A percentile compares a stretch with the other conserved stretches of the same genome.
Evolutionary conservation across 805 yeast species (phyloP).

Genomic region (Metschnikowia lachancei): DNA sequence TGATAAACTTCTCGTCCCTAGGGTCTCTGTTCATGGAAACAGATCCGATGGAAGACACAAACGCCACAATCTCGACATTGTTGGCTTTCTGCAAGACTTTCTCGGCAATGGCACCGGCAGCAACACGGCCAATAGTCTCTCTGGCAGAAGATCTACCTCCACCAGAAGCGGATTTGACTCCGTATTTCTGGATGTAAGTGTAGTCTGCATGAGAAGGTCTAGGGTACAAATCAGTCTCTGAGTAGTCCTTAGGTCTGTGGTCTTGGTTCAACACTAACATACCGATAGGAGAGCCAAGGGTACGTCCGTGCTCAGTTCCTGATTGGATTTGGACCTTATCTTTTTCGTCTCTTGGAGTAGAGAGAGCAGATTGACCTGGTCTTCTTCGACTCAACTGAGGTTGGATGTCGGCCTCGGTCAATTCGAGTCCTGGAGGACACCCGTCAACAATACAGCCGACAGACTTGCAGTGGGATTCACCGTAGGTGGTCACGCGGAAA

Average conservation of each 20-base stretch:
- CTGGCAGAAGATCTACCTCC: constrained; percentile 98
- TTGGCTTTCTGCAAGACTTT: constrained; percentile 74
- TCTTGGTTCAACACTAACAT: constrained; percentile 92
- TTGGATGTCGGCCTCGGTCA: constrained; percentile 85
- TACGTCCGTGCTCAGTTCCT: constrained; percentile 87
- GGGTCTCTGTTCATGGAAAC: constrained; percentile 75
- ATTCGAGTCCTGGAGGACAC: constrained; percentile 89
- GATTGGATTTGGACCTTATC: constrained; percentile 90
- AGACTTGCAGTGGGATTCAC: constrained; percentile 95
- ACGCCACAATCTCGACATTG: constrained; percentile 91
- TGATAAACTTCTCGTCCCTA: constrained; percentile 58
- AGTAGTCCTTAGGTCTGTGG: constrained; percentile 94
- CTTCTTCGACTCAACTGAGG: constrained; percentile 96
- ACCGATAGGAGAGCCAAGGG: constrained; percentile 93
- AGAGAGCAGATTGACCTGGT: constrained; percentile 90
- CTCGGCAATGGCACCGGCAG: constrained; percentile 98
- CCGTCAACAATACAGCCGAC: constrained; percentile 99
- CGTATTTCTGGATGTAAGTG: constrained; percentile 88
- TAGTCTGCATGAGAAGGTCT: constrained; percentile 98
- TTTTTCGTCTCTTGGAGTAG: constrained; percentile 95
- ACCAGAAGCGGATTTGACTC: constrained; percentile 90
- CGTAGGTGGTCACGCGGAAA: constrained; percentile 84
- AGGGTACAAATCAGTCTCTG: constrained; percentile 92
- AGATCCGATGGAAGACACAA: constrained; percentile 89
- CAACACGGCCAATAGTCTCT: constrained; percentile 98